Conservation (phyloP, 208 protist species). For the Herpetomonas samuelpessoai region DNA sequence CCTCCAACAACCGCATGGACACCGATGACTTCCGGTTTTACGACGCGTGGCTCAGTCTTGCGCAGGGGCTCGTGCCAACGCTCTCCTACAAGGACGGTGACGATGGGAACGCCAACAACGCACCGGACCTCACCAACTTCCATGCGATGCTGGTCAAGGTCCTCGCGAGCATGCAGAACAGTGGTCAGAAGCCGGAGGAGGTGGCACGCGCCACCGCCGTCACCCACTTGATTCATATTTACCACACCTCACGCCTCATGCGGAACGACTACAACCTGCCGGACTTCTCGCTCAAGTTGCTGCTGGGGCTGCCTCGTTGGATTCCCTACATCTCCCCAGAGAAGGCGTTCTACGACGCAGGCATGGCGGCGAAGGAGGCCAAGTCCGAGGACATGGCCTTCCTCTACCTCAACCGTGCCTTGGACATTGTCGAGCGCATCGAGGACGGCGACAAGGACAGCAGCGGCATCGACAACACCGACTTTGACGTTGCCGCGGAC, state of each 20-base stretch:
- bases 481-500: slow-evolving; percentile 86
- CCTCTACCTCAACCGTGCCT: slow-evolving; percentile 94
- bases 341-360: slow-evolving; percentile 96
- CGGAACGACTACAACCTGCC: slow-evolving; percentile 51
- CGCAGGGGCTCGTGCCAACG: slow-evolving; percentile 49
- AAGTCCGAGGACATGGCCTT: slow-evolving; percentile 83
- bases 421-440: slow-evolving; percentile 94
- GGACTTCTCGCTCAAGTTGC: slow-evolving; percentile 82
- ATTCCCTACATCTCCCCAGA: slow-evolving; percentile 90
- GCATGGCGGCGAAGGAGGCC: slow-evolving; percentile 82
- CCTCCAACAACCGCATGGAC: slow-evolving; percentile 60
- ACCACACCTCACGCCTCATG: slow-evolving; percentile 71
- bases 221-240: slow-evolving; percentile 77
- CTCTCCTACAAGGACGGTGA: slow-evolving; percentile 31
- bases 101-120: slow-evolving; percentile 2
- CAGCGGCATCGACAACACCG: slow-evolving; percentile 82
- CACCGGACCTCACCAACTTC: slow-evolving; percentile 46
- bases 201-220: slow-evolving; percentile 66
- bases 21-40: slow-evolving; percentile 90
- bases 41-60: slow-evolving; percentile 72
- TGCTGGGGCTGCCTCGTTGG: slow-evolving; percentile 92
- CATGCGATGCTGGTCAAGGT: slow-evolving; percentile 67
- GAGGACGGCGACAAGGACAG: slow-evolving; percentile 85
- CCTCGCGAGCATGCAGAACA: slow-evolving; percentile 63
- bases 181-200: slow-evolving; percentile 82